phyloP scores from a whole-genome alignment of 2,329 filamentous ascomycete genomes.

The Onygenales sp. region DNA sequence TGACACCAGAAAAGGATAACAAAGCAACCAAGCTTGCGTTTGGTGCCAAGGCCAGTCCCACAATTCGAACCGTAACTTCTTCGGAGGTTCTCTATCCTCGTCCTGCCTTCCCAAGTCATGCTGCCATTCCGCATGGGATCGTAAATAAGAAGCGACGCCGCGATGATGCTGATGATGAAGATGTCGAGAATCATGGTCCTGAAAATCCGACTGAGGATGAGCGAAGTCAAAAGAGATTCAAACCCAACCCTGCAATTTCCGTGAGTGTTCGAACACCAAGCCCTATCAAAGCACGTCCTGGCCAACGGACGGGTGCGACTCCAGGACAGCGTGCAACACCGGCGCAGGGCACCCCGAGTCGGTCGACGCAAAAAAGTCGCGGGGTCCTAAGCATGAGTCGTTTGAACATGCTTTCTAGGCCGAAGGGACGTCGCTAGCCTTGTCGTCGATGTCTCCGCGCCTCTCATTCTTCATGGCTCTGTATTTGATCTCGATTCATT shows the following conservation, averaged over 20 bases:
- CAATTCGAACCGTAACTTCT: slow-evolving; percentile 32
- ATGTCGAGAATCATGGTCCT: slow-evolving; percentile 26
- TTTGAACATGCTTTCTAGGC: slow-evolving; percentile 38
- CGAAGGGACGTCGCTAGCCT: slow-evolving; percentile 29
- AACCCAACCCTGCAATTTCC: slow-evolving; percentile 14
- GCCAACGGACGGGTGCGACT: slow-evolving; percentile 5
- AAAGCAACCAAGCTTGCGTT: slow-evolving; percentile 7
- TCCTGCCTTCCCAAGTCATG: slow-evolving; percentile 19
- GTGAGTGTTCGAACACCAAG: slow-evolving; percentile 19
- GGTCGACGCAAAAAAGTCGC: slow-evolving; percentile 16
- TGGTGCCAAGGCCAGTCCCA: slow-evolving; percentile 18
- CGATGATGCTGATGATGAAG: slow-evolving; percentile 22
- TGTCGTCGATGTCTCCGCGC: too few relatives aligned
- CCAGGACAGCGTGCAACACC: slow-evolving; percentile 17
- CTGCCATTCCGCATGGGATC: slow-evolving; percentile 31
- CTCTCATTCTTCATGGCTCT: too few relatives aligned
- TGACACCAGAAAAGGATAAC: slow-evolving; percentile 25
- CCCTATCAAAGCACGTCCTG: slow-evolving; percentile 21
- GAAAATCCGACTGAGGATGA: slow-evolving; percentile 14
- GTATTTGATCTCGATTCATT: too few relatives aligned
- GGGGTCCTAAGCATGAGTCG: slow-evolving; percentile 35
- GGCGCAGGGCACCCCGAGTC: slow-evolving; percentile 20
- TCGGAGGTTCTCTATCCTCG: slow-evolving; percentile 16
- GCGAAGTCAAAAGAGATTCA: slow-evolving; percentile 28
- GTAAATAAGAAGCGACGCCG: slow-evolving; percentile 32